These are phyloP conservation scores for Aaosphaeria pasadenensis DNA, from an alignment of 2,329 filamentous ascomycete species.

Conservation along the genomic window DNA sequence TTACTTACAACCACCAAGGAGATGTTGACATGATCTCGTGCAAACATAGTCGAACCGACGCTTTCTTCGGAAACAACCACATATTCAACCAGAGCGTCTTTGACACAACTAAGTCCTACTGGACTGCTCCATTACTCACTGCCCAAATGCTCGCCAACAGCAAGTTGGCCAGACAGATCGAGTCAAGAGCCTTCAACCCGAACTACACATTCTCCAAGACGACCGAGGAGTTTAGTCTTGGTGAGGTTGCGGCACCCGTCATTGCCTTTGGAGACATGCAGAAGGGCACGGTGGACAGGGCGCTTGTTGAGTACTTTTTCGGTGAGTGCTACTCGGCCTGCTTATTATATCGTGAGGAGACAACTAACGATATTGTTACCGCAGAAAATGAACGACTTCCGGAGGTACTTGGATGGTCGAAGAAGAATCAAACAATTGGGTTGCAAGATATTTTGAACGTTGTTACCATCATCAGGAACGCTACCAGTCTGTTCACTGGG, in stretches of 20 bases:
- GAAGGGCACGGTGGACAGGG: slow-evolving; percentile 36
- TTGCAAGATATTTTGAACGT: slow-evolving; percentile 9
- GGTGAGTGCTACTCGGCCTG: slow-evolving; percentile 23
- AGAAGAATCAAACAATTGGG: slow-evolving; percentile 1
- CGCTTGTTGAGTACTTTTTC: slow-evolving; percentile 46
- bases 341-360: no score
- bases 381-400: slow-evolving; percentile 45
- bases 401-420: slow-evolving; percentile 40
- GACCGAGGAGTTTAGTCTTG: slow-evolving; percentile 46
- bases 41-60: slow-evolving; percentile 46
- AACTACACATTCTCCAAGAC: slow-evolving; percentile 45
- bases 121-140: slow-evolving; percentile 36
- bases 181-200: slow-evolving; percentile 48
- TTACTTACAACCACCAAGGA: neutral
- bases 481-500: slow-evolving; percentile 8
- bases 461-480: slow-evolving; percentile 3
- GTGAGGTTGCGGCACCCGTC: slow-evolving; percentile 50
- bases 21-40: no score
- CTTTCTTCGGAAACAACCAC: slow-evolving; percentile 51
- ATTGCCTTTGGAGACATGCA: slow-evolving; percentile 46
- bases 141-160: slow-evolving; percentile 39
- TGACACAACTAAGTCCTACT: slow-evolving; percentile 45
- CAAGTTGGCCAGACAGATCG: slow-evolving; percentile 45
- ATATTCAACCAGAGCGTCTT: slow-evolving; percentile 54
- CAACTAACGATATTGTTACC: no score